Conservation (phyloP, 805 yeast species). For the Yamadazyma akitaensis region DNA sequence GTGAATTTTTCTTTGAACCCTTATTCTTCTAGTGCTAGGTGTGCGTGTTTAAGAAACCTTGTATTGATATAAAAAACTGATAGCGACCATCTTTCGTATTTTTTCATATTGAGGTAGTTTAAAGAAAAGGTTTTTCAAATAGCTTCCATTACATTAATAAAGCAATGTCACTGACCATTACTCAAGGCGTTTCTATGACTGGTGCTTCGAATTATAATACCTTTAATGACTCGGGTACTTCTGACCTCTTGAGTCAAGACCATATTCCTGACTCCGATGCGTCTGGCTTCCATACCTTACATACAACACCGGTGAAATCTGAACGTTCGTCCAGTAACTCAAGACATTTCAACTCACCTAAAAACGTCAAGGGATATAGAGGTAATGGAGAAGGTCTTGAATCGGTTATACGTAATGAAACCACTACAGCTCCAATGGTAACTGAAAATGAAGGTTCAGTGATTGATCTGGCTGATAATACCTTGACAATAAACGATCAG, state of each 20-base stretch:
- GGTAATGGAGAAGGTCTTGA: background rate
- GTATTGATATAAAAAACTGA: background rate
- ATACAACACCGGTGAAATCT: background rate
- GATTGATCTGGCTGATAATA: background rate
- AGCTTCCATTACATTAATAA: background rate
- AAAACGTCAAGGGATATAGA: background rate
- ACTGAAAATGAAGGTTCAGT: background rate
- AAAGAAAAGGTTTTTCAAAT: background rate
- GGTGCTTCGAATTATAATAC: background rate
- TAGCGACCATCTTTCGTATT: background rate
- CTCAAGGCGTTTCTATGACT: background rate
- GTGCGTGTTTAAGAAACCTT: background rate
- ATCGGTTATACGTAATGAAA: background rate
- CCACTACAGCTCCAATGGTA: background rate
- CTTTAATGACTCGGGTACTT: background rate
- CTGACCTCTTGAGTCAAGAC: background rate
- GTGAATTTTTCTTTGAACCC: background rate
- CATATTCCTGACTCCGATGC: background rate
- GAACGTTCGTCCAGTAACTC: background rate
- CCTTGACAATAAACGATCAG: background rate
- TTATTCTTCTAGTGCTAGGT: background rate
- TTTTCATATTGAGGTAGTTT: background rate
- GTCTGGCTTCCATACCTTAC: background rate
- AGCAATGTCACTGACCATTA: background rate
- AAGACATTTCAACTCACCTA: background rate